phyloP scores from a whole-genome alignment of 208 protist genomes.

The Wallacemonas sp. region DNA sequence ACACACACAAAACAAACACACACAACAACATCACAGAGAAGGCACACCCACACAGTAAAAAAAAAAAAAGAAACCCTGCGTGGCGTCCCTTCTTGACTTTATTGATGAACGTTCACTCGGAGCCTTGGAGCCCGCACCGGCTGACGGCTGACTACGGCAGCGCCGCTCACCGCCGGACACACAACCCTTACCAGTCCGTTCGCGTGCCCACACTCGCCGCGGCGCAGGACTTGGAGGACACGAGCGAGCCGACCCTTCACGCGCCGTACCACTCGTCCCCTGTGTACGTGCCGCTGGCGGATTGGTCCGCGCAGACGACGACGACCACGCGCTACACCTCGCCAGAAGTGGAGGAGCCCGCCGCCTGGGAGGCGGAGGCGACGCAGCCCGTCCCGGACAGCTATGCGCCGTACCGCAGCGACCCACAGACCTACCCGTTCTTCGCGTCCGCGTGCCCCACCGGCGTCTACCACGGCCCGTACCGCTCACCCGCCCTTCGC shows the following conservation, averaged over 20 bases:
- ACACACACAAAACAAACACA: neutral
- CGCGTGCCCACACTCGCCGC: neutral
- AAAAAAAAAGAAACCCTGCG: neutral
- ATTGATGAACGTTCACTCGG: slow-evolving; percentile 42
- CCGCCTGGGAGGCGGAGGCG: neutral
- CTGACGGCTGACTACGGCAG: neutral
- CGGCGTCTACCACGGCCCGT: neutral
- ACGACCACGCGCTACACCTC: too few relatives aligned
- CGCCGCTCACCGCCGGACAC: neutral
- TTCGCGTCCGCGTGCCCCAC: neutral
- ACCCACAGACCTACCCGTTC: neutral
- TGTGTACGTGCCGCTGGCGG: neutral
- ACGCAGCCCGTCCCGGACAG: neutral
- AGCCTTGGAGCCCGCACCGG: slow-evolving; percentile 30
- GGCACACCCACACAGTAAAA: neutral
- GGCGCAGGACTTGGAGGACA: too few relatives aligned
- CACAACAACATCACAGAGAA: neutral
- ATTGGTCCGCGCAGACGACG: neutral
- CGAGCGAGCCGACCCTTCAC: neutral
- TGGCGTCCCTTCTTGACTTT: neutral
- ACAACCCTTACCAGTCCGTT: neutral
- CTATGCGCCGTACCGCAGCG: slow-evolving; percentile 13
- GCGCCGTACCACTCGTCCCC: neutral
- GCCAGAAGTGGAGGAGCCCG: neutral
- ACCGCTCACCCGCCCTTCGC: slow-evolving; percentile 14